Evolutionary conservation across 495 filamentous ascomycete species (phyloP), one percentile per base, ranked within the genome.

Genomic region (Trichocladium uniseriatum): DNA sequence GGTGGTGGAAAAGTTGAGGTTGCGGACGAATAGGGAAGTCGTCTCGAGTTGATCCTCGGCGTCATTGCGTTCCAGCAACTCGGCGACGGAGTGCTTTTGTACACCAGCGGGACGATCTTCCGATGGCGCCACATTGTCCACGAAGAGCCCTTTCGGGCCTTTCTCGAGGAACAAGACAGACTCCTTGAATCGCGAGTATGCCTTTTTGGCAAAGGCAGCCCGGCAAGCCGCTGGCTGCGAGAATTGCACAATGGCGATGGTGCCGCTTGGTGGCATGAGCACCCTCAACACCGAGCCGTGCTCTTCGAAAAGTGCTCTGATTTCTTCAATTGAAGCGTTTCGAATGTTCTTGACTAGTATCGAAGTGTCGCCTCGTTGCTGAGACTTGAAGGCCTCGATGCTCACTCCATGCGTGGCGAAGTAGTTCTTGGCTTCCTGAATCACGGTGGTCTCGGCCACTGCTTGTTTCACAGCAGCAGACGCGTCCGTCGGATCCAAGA

Each of bases 271-370:
- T 11, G 94, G 92, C 82, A 99, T 89, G 34, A 99, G 72, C 18
- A 97, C 74, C 55, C 79, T 77, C 38, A 78, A 74, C 6, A 95
- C 74, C 38, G 81, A 72, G 14, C 91, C 92, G 55, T 80, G 80
- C 52, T 83, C 82, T 47, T 80, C 79, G 49, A 87, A 83, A 29
- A 86, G 70, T 34, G 72, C 73, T 42, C 75, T 73, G 15, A 89
- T 59, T 54, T 87, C 84, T 22, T 83, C 81, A 6, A 69, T 66
- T 31, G 79, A 83, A 37, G 87, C 89, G 59, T 83, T 86, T 6
- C 86, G 81, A 52, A 97, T 94, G 62, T 97, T 97, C 73, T 97
- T 99, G 31, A 96, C 84, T 11, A 99, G 69, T 51, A 99, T 90
- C 10, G 83, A 80, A 9, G 80, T 88, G 66, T 95, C 89, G 37